Evolutionary conservation across 768 basidiomycete genomes (phyloP).

Genomic region (Strobilomyces echinocephalus): DNA sequence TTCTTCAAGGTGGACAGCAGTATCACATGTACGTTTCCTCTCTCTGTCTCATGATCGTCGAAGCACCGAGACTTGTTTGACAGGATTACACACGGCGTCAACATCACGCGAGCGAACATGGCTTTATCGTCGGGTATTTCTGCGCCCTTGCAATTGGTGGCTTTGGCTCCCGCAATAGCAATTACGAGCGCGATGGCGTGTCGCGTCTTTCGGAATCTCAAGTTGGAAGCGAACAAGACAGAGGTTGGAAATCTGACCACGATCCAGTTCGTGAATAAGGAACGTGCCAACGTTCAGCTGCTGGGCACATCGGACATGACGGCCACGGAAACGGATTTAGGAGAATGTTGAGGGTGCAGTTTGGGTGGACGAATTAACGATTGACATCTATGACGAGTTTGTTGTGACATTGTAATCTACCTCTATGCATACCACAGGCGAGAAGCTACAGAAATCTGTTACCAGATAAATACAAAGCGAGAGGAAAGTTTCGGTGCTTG

Average conservation of each 20-base stretch:
- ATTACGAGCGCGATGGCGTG: slow-evolving; percentile 32
- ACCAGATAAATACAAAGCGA: slow-evolving; percentile 17
- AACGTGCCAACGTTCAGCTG: background rate
- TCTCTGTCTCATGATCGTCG: background rate
- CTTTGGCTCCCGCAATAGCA: slow-evolving; percentile 27
- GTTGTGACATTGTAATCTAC: background rate
- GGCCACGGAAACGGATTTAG: background rate
- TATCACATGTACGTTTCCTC: slow-evolving; percentile 33
- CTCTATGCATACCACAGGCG: background rate
- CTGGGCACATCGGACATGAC: background rate
- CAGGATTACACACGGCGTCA: slow-evolving; percentile 32
- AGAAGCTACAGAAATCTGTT: background rate
- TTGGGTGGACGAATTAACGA: background rate
- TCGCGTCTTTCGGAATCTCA: slow-evolving; percentile 34
- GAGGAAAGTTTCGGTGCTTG: background rate
- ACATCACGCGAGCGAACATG: slow-evolving; percentile 26
- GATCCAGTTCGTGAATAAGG: slow-evolving; percentile 14
- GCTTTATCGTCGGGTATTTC: slow-evolving; percentile 17
- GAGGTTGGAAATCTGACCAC: slow-evolving; percentile 14
- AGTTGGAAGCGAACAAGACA: slow-evolving; percentile 11
- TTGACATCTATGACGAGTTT: background rate
- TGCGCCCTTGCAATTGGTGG: slow-evolving; percentile 20
- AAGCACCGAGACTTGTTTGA: background rate
- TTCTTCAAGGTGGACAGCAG: slow-evolving; percentile 36
- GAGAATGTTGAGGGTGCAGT: background rate